phyloP scores from a whole-genome alignment of 164 flowering plant species.

The Protea cynaroides region DNA sequence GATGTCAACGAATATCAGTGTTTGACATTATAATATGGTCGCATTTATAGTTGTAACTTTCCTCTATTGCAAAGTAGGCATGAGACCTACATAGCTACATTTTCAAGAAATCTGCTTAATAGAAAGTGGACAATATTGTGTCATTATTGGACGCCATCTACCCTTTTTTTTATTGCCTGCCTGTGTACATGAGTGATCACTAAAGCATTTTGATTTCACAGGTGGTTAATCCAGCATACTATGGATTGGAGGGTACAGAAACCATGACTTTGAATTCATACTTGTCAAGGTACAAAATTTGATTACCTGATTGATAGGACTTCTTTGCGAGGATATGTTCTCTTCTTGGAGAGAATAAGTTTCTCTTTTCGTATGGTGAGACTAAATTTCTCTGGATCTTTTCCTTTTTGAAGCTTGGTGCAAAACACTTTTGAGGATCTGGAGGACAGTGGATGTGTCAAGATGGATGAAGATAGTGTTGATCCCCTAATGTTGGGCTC shows the following conservation, averaged over 20 bases:
- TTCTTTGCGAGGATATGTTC: not conserved
- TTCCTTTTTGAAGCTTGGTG: slow-evolving; percentile 53
- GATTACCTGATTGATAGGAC: slow-evolving; percentile 1
- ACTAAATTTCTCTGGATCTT: not conserved
- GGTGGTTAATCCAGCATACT: slow-evolving; percentile 93
- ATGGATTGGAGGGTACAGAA: slow-evolving; percentile 73
- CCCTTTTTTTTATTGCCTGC: not conserved
- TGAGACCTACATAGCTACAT: no score
- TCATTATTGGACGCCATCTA: not conserved
- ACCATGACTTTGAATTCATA: slow-evolving; percentile 60
- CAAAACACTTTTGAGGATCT: slow-evolving; percentile 88
- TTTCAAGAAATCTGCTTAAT: not conserved
- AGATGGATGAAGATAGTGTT: slow-evolving; percentile 68
- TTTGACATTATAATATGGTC: no score
- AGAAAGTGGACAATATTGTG: not conserved
- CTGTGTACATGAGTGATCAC: not conserved
- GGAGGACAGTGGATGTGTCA: slow-evolving; percentile 94
- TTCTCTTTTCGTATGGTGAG: not conserved
- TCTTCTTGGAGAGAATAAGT: not conserved
- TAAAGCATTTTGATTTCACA: slow-evolving; percentile 21
- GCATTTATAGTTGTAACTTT: no score
- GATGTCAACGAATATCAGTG: no score
- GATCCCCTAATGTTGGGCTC: slow-evolving; percentile 85
- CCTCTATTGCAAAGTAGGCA: no score
- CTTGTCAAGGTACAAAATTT: slow-evolving; percentile 62